Evolutionary conservation across 768 basidiomycete genomes (phyloP).

Genomic region (Butyriboletus loyo): DNA sequence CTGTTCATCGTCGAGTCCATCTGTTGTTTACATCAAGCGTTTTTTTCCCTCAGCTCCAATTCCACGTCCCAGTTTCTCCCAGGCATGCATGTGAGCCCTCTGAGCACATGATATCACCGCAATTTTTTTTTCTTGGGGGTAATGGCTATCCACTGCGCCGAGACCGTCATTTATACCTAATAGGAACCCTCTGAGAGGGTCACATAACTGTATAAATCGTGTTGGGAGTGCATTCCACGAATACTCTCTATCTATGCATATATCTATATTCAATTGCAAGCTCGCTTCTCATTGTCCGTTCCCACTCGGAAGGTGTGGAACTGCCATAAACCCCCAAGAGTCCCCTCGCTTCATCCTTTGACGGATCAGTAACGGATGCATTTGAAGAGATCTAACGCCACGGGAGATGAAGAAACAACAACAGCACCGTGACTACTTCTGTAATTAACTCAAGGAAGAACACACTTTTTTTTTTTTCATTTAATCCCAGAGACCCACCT

Average conservation of each 20-base stretch:
- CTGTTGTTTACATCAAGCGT: slow-evolving; percentile 4
- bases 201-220: slow-evolving; percentile 2
- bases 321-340: too few relatives aligned
- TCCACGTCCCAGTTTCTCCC: not conserved
- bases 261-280: not conserved
- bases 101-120: not conserved
- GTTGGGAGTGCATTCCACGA: not conserved
- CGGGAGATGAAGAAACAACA: too few relatives aligned
- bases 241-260: slow-evolving; percentile 11
- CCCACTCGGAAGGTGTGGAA: not conserved
- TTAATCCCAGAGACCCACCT: too few relatives aligned
- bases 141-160: slow-evolving; percentile 3
- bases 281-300: not conserved
- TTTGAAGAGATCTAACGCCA: too few relatives aligned
- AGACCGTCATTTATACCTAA: not conserved
- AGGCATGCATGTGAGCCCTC: slow-evolving; percentile 4
- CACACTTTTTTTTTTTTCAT: too few relatives aligned
- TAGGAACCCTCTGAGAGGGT: slow-evolving; percentile 2
- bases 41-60: not conserved
- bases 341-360: too few relatives aligned
- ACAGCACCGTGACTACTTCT: too few relatives aligned
- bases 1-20: not conserved
- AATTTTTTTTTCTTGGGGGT: slow-evolving; percentile 2
- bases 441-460: too few relatives aligned
- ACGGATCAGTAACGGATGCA: too few relatives aligned